These are phyloP conservation scores for Anisogramma anomala DNA, from an alignment of 2,329 filamentous ascomycete genomes.

Conservation along the genomic window DNA sequence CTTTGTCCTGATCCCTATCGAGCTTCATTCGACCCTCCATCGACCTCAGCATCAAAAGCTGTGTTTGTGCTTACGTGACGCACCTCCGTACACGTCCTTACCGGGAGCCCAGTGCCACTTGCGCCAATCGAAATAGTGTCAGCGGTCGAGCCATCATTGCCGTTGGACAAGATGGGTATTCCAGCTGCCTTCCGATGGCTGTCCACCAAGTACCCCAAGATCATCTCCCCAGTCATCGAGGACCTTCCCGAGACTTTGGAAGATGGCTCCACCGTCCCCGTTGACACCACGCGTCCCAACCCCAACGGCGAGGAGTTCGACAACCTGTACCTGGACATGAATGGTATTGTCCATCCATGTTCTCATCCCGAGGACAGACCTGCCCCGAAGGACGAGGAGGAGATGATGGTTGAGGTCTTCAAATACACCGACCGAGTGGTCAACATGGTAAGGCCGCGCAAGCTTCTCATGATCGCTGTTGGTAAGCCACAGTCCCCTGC, in stretches of 20 bases:
- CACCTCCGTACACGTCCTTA: too few species aligned
- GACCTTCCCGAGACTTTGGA: constrained; percentile 67
- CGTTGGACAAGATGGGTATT: constrained; percentile 61
- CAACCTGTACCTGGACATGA: constrained; percentile 98
- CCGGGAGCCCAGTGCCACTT: too few species aligned
- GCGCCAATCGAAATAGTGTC: neutral
- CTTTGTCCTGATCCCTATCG: neutral
- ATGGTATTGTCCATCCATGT: constrained; percentile 97
- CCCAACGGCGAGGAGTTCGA: constrained; percentile 97
- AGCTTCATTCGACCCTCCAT: too few species aligned
- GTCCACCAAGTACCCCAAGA: constrained; percentile 94
- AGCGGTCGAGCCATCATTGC: constrained; percentile 1
- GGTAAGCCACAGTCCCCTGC: constrained; percentile 41
- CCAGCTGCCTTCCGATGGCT: constrained; percentile 94
- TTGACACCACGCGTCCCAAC: constrained; percentile 75
- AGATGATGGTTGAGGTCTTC: constrained; percentile 99
- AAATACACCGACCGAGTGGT: constrained; percentile 97
- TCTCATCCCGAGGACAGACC: constrained; percentile 92
- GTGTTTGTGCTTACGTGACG: neutral
- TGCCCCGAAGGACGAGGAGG: constrained; percentile 84
- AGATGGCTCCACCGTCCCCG: constrained; percentile 71
- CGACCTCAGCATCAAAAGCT: neutral
- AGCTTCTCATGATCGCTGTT: constrained; percentile 94
- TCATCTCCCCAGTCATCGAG: constrained; percentile 83
- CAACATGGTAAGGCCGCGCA: constrained; percentile 95